These are phyloP conservation scores for Backusella morwellensis DNA, from an alignment of 192 early-diverging fungal genomes.

Conservation along the genomic window DNA sequence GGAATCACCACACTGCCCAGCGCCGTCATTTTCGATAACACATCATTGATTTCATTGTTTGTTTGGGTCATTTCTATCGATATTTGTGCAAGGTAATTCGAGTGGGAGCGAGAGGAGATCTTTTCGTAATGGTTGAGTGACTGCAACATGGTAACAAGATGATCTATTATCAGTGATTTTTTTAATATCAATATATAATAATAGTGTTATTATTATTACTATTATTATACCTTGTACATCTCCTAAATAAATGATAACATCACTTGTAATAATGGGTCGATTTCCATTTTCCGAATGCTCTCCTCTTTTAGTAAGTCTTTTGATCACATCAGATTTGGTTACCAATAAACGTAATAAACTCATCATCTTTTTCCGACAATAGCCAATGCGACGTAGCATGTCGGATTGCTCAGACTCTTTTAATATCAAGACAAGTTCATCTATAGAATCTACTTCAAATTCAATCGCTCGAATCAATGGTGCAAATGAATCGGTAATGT, in stretches of 20 bases:
- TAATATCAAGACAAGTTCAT: conserved; percentile 92
- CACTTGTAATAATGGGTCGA: conserved; percentile 36
- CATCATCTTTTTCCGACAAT: conserved; percentile 71
- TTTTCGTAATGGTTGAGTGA: conserved; percentile 75
- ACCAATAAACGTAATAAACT: conserved; percentile 63
- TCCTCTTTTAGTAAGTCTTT: conserved; percentile 70
- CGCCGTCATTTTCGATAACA: conserved; percentile 49
- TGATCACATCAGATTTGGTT: conserved; percentile 75
- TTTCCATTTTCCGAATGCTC: background rate
- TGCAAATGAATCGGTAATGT: conserved; percentile 90
- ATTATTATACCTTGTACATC: conserved; percentile 58
- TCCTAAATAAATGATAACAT: conserved; percentile 72
- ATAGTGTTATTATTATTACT: background rate
- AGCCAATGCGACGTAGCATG: conserved; percentile 76
- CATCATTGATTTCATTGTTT: conserved; percentile 54
- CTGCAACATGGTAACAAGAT: conserved; percentile 78
- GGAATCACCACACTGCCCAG: conserved; percentile 54
- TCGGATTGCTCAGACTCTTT: conserved; percentile 85
- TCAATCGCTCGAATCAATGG: conserved; percentile 86
- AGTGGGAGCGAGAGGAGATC: conserved; percentile 64
- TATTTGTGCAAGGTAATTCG: conserved; percentile 75
- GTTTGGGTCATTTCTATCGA: conserved; percentile 69
- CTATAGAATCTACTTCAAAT: conserved; percentile 92
- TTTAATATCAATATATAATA: background rate
- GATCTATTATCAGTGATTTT: conserved; percentile 43